These are phyloP conservation scores for Cyberlindnera saturnus DNA, from an alignment of 805 yeast genomes.

Conservation along the genomic window DNA sequence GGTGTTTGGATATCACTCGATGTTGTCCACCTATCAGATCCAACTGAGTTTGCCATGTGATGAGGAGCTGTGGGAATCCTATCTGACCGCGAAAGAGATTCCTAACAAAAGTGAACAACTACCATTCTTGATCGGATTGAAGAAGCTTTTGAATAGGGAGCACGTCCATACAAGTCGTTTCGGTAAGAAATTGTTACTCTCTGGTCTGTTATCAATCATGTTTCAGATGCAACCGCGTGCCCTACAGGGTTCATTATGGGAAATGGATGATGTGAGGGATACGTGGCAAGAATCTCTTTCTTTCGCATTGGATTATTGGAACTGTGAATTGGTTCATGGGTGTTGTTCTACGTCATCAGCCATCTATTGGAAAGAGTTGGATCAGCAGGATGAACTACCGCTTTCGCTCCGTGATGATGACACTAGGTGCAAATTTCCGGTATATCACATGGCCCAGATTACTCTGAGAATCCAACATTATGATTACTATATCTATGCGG, in stretches of 20 bases:
- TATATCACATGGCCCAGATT: constrained; percentile 69
- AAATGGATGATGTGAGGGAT: constrained; percentile 34
- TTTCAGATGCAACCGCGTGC: constrained; percentile 71
- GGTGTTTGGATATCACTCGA: constrained; percentile 66
- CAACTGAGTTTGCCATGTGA: constrained; percentile 59
- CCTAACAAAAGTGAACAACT: constrained; percentile 23
- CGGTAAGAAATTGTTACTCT: constrained; percentile 59
- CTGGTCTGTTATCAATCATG: constrained; percentile 62
- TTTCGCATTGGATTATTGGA: constrained; percentile 68
- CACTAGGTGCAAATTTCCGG: constrained; percentile 55
- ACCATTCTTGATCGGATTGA: constrained; percentile 52
- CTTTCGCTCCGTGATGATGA: constrained; percentile 25
- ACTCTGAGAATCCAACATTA: constrained; percentile 67
- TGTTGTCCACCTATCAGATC: constrained; percentile 53
- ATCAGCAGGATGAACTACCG: constrained; percentile 12
- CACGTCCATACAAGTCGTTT: constrained; percentile 44
- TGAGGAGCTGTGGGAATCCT: constrained; percentile 51
- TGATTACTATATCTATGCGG: constrained; percentile 74
- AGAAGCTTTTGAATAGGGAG: constrained; percentile 48
- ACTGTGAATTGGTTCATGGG: constrained; percentile 36
- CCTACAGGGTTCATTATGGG: constrained; percentile 46
- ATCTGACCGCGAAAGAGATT: constrained; percentile 24
- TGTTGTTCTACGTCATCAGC: constrained; percentile 24
- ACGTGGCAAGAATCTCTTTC: constrained; percentile 70
- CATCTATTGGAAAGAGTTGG: constrained; percentile 17